A percentile compares a stretch with the other conserved stretches of the same genome.
Conservation (phyloP, 2,329 filamentous ascomycete species). For the Claviceps fusiformis region DNA sequence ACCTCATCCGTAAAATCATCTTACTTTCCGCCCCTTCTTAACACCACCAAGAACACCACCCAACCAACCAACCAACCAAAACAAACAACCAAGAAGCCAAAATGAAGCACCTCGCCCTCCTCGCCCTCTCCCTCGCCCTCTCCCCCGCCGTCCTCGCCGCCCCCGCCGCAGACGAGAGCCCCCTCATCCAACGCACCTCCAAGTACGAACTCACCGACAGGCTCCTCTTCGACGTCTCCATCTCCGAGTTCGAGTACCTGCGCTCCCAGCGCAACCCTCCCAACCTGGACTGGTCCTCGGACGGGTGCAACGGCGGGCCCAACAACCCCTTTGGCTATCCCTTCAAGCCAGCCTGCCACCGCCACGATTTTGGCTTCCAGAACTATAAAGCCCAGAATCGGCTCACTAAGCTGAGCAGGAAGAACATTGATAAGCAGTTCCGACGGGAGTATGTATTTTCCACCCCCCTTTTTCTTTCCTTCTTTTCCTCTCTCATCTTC, state of each 20-base stretch:
- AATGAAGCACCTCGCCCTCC: neutral
- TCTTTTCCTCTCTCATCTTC: neutral
- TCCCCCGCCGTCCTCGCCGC: neutral
- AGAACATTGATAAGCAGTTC: constrained; percentile 37
- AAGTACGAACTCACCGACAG: constrained; percentile 23
- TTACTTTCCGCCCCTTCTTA: too few relatives aligned
- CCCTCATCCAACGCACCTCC: neutral
- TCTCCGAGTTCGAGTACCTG: constrained; percentile 27
- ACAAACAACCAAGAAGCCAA: neutral
- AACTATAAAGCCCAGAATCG: constrained; percentile 37
- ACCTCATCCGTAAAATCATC: neutral
- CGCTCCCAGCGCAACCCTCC: constrained; percentile 27
- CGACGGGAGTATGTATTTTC: constrained; percentile 23
- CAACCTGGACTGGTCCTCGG: constrained; percentile 26
- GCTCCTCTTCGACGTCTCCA: constrained; percentile 29
- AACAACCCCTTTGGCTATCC: constrained; percentile 31
- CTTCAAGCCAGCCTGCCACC: constrained; percentile 31
- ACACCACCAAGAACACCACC: too few relatives aligned
- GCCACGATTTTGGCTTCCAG: constrained; percentile 43
- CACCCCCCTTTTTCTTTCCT: neutral
- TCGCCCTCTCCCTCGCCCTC: neutral
- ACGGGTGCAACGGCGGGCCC: constrained; percentile 28
- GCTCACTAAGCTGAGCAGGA: constrained; percentile 28
- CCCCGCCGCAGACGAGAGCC: neutral
- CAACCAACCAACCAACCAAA: neutral